Conservation (phyloP, 139 green algal genomes). For the Monoraphidium neglectum region DNA sequence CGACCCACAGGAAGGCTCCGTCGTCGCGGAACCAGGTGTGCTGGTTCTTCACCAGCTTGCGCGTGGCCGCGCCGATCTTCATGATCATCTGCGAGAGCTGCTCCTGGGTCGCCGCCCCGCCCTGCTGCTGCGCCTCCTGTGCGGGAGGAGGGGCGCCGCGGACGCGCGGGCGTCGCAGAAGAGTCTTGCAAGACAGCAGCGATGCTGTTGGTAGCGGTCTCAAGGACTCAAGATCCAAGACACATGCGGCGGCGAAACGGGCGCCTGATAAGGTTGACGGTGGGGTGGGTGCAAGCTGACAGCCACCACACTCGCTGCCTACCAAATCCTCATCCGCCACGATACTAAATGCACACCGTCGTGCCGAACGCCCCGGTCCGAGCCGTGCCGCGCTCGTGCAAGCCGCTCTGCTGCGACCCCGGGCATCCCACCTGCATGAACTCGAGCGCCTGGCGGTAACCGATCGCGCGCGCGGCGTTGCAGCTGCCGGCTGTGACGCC, state of each 20-base stretch:
- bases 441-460: constrained; percentile 53
- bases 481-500: constrained; percentile 57
- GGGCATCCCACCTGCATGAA: constrained; percentile 41
- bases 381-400: background rate
- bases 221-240: too few relatives aligned
- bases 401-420: background rate
- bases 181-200: too few relatives aligned
- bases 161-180: too few relatives aligned
- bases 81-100: constrained; percentile 43
- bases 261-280: too few relatives aligned
- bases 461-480: constrained; percentile 75
- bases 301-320: too few relatives aligned
- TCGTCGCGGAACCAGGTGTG: constrained; percentile 83
- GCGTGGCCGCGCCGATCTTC: constrained; percentile 64
- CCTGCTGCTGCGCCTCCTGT: too few relatives aligned
- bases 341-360: too few relatives aligned
- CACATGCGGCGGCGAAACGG: too few relatives aligned
- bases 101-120: background rate
- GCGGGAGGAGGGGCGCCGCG: too few relatives aligned
- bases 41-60: constrained; percentile 77
- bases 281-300: too few relatives aligned
- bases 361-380: background rate
- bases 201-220: too few relatives aligned
- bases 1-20: constrained; percentile 2
- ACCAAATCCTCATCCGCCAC: too few relatives aligned